phyloP scores from a whole-genome alignment of 2,329 filamentous ascomycete genomes.

The Aureobasidium pullulans region DNA sequence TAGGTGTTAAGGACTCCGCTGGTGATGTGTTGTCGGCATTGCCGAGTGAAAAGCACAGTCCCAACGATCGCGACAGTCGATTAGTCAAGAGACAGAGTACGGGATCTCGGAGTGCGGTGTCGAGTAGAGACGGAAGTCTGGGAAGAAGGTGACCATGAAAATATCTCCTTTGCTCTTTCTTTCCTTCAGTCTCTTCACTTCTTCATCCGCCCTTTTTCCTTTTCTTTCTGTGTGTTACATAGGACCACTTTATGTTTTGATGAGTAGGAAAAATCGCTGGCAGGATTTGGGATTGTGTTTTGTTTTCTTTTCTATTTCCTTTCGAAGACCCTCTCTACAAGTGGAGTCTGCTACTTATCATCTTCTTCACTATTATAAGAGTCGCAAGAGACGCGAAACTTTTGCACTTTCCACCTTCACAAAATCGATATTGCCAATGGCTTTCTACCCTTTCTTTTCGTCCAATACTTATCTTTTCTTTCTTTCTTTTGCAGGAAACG shows the following conservation, averaged over 20 bases:
- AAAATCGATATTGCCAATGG: not conserved
- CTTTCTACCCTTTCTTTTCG: not conserved
- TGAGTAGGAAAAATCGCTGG: not conserved
- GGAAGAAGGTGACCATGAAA: conserved; percentile 10
- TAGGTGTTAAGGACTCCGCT: conserved; percentile 22
- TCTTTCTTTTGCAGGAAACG: not conserved
- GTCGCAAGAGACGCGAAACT: not conserved
- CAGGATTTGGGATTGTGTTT: not conserved
- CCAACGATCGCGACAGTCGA: conserved; percentile 5
- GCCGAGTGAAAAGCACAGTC: conserved; percentile 38
- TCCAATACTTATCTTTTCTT: not conserved
- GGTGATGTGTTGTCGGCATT: conserved; percentile 57
- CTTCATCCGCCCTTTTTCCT: not conserved
- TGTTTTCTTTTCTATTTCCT: not conserved
- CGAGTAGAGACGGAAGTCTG: conserved; percentile 5
- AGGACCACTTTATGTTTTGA: not conserved
- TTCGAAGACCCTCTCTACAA: not conserved
- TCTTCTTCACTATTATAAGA: not conserved
- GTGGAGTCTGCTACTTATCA: not conserved
- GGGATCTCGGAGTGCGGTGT: conserved; percentile 3
- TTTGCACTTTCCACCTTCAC: not conserved
- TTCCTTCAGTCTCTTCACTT: not conserved
- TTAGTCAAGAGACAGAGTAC: conserved; percentile 1
- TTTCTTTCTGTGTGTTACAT: not conserved
- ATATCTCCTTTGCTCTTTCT: not conserved